Evolutionary conservation across 441 rosid species (phyloP), one percentile per base, ranked within the genome.

Genomic region (Raphanus hybrid): DNA sequence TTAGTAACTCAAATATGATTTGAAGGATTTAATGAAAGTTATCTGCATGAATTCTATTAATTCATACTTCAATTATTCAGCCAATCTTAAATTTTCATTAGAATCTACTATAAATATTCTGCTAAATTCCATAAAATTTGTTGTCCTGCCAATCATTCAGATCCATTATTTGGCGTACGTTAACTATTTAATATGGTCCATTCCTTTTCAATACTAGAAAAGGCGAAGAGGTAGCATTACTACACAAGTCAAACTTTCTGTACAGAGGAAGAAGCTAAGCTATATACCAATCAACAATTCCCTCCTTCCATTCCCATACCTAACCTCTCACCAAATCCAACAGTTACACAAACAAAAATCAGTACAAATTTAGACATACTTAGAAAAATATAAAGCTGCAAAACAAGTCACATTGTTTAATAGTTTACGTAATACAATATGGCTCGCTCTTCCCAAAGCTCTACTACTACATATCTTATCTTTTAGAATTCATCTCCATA

Each of bases 181-280:
- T 4, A 54, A 12, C 37, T 32, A 1, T 20, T 62, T 7, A 10
- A 27, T 39, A 26, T 57, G 15, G 10, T 41, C 41, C 29, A 23
- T 18, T 73, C 4, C 18, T 66, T 66, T 57, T 8, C 20, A 57
- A 41, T 41, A 6, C 26, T 8, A 35, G n/a, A 18, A 34, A 59
- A 67, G 57, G 60, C 4, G 4, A 3, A 6, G 43, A 23, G n/a
- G 29, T 20, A 6, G 57, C 54, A 52, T 35, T 69, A 70, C 34
- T 45, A 69, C 75, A 76, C 75, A 34, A 76, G 74, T 69, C 64
- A 52, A 69, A 69, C 34, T 52, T 50, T 76, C 6, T 6, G 64
- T 61, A 50, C 43, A 69, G 64, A 69, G 4, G 74, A 69, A 60
- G 67, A 43, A 37, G 55, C 64, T 50, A 50, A 61, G 64, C 27